phyloP scores from a whole-genome alignment of 2,329 filamentous ascomycete species.

The Daldinia sp. region DNA sequence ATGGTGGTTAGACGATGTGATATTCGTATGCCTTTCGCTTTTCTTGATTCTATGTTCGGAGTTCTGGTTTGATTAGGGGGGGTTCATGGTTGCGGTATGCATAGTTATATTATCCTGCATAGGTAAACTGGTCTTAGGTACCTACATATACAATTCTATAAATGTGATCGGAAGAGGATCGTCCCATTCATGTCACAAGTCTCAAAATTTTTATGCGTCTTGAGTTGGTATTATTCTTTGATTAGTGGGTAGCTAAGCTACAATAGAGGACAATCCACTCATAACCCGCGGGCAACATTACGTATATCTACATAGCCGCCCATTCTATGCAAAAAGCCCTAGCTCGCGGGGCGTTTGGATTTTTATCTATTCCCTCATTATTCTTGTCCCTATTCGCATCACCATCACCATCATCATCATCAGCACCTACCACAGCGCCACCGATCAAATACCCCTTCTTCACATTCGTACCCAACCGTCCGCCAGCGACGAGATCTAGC shows the following conservation, averaged over 20 bases:
- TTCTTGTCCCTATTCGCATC: not conserved
- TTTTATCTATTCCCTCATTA: slow-evolving; percentile 37
- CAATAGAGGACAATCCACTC: not conserved
- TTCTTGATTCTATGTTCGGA: not conserved
- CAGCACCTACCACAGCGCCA: slow-evolving; percentile 63
- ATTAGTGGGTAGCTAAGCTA: not conserved
- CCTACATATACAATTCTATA: not conserved
- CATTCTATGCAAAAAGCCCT: slow-evolving; percentile 90
- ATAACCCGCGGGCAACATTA: not conserved
- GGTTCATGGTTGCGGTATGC: slow-evolving; percentile 1
- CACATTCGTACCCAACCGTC: slow-evolving; percentile 89
- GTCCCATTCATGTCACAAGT: not conserved
- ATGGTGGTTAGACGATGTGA: not conserved
- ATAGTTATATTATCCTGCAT: slow-evolving; percentile 1
- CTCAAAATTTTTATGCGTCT: no score
- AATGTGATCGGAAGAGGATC: not conserved
- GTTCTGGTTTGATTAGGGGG: slow-evolving; percentile 4
- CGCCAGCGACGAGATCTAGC: slow-evolving; percentile 86
- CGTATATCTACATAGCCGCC: slow-evolving; percentile 79
- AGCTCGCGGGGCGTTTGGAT: slow-evolving; percentile 55
- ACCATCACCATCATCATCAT: slow-evolving; percentile 16
- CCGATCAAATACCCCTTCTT: slow-evolving; percentile 96
- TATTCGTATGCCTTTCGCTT: not conserved
- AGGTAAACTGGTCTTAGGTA: not conserved
- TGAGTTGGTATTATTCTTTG: not conserved